These are phyloP conservation scores for Yamadazyma trypodendri DNA, from an alignment of 1,139 yeast species.

Conservation along the genomic window DNA sequence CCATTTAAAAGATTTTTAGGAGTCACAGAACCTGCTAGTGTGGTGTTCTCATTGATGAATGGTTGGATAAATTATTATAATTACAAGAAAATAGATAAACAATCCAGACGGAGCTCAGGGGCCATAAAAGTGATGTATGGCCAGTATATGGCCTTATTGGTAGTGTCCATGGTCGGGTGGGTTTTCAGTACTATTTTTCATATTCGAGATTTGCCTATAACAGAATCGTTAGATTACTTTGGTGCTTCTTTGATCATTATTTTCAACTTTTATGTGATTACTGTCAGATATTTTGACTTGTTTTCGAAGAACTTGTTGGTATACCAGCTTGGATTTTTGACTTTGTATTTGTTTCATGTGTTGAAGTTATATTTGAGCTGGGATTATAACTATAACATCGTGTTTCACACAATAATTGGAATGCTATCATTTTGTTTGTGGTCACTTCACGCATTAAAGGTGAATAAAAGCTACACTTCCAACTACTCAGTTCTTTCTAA, in stretches of 20 bases:
- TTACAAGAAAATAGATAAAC: slow-evolving; percentile 26
- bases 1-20: slow-evolving; percentile 41
- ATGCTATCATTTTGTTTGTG: slow-evolving; percentile 31
- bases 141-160: slow-evolving; percentile 32
- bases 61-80: slow-evolving; percentile 35
- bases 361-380: slow-evolving; percentile 28
- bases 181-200: slow-evolving; percentile 39
- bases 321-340: slow-evolving; percentile 14
- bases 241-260: slow-evolving; percentile 45
- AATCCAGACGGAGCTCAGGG: slow-evolving; percentile 21
- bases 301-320: slow-evolving; percentile 14
- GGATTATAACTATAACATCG: slow-evolving; percentile 43
- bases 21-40: slow-evolving; percentile 38
- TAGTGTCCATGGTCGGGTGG: slow-evolving; percentile 40
- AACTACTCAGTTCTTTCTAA: slow-evolving; percentile 31
- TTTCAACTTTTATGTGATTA: slow-evolving; percentile 37
- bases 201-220: slow-evolving; percentile 35
- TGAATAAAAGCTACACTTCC: slow-evolving; percentile 18
- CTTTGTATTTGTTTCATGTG: slow-evolving; percentile 29
- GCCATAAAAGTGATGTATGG: slow-evolving; percentile 24
- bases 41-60: slow-evolving; percentile 38
- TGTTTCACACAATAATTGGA: slow-evolving; percentile 36
- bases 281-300: slow-evolving; percentile 31
- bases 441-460: slow-evolving; percentile 31
- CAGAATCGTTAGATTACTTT: slow-evolving; percentile 45